These are phyloP conservation scores for Crithidia sp. DNA, from an alignment of 208 protist species.

Conservation along the genomic window DNA sequence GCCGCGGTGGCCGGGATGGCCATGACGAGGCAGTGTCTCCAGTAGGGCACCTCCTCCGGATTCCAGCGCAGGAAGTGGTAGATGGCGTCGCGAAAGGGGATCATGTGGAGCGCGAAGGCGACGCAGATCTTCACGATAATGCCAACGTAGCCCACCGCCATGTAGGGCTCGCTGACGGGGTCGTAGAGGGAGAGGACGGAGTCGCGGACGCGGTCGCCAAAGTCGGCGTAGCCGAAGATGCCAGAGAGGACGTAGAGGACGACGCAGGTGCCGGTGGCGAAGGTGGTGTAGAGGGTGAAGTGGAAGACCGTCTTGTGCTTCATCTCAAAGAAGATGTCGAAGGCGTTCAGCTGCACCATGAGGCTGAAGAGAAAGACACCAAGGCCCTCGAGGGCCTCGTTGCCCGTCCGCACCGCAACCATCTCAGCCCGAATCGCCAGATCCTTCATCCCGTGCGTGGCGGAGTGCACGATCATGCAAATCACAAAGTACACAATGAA, in stretches of 20 bases:
- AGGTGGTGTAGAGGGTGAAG: constrained; percentile 46
- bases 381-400: constrained; percentile 45
- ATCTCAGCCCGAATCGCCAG: constrained; percentile 40
- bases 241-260: constrained; percentile 73
- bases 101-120: constrained; percentile 71
- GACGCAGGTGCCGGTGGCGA: constrained; percentile 68
- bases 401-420: constrained; percentile 36
- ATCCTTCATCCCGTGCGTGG: constrained; percentile 28
- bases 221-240: constrained; percentile 80
- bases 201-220: constrained; percentile 39
- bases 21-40: constrained; percentile 56
- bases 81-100: constrained; percentile 65
- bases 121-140: constrained; percentile 75
- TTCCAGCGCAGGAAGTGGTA: constrained; percentile 67
- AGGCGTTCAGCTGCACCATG: constrained; percentile 70
- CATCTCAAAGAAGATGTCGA: constrained; percentile 65
- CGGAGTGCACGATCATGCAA: constrained; percentile 59
- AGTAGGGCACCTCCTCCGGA: constrained; percentile 50
- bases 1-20: constrained; percentile 40
- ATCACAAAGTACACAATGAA: constrained; percentile 80
- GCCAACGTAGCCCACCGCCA: constrained; percentile 70
- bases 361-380: constrained; percentile 69
- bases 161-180: constrained; percentile 52
- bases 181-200: constrained; percentile 73
- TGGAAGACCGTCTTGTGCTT: constrained; percentile 35